These are phyloP conservation scores for Magnolia changhungtana DNA, from an alignment of 164 flowering plant species.

Conservation along the genomic window DNA sequence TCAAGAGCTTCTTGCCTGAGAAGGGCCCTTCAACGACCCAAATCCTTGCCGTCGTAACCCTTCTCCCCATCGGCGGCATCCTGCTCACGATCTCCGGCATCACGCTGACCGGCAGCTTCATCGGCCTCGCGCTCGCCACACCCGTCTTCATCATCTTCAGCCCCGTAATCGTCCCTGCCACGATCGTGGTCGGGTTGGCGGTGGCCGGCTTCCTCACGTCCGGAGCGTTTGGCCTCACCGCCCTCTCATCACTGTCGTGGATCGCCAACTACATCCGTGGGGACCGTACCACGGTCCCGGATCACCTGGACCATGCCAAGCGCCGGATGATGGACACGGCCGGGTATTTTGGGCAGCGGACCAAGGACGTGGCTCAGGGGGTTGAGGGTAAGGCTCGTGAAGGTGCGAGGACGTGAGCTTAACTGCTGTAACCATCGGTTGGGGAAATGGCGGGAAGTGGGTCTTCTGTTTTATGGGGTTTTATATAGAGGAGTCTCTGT, in stretches of 20 bases:
- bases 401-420: too few species aligned
- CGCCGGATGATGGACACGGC: constrained; percentile 40
- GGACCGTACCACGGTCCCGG: constrained; percentile 9
- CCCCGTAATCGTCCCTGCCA: constrained; percentile 76
- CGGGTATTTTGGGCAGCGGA: constrained; percentile 41
- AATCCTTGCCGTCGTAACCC: constrained; percentile 47
- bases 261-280: constrained; percentile 39
- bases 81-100: constrained; percentile 62
- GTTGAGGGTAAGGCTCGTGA: constrained; percentile 27
- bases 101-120: constrained; percentile 48
- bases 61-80: constrained; percentile 61
- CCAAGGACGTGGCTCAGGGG: constrained; percentile 42
- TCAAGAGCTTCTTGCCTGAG: constrained; percentile 23
- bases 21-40: constrained; percentile 43
- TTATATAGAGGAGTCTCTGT: too few species aligned
- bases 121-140: constrained; percentile 51
- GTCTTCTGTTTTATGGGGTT: too few species aligned
- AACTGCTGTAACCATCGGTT: too few species aligned
- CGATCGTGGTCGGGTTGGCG: constrained; percentile 40
- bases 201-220: constrained; percentile 67
- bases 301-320: constrained; percentile 21
- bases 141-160: constrained; percentile 74
- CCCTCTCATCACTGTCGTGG: constrained; percentile 59
- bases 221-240: constrained; percentile 76
- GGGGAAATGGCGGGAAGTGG: too few species aligned